A percentile compares a stretch with the other conserved stretches of the same genome.
Evolutionary conservation across 768 basidiomycete genomes (phyloP).

Genomic region (Xerocomus spinulosus): DNA sequence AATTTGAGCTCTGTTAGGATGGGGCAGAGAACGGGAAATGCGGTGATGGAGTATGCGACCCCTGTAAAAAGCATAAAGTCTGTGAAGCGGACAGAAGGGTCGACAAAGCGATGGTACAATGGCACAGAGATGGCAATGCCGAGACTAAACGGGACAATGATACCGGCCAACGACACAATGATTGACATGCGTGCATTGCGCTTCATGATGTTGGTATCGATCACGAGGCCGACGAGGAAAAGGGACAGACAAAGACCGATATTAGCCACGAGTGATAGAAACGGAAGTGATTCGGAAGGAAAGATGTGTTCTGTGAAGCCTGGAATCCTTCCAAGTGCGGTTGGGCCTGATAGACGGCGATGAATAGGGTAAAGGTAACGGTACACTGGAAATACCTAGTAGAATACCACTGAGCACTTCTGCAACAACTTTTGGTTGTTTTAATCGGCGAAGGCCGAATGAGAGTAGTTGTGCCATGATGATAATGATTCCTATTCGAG

Average conservation of each 20-base stretch:
- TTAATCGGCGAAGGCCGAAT: constrained; percentile 59
- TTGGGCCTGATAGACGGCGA: constrained; percentile 32
- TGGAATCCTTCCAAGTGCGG: constrained; percentile 75
- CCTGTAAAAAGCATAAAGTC: constrained; percentile 94
- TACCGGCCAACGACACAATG: constrained; percentile 74
- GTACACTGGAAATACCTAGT: constrained; percentile 49
- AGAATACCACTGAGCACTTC: constrained; percentile 87
- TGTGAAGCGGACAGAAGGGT: constrained; percentile 62
- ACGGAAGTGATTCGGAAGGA: constrained; percentile 62
- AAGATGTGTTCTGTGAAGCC: constrained; percentile 86
- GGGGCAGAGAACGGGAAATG: constrained; percentile 80
- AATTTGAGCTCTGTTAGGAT: constrained; percentile 89
- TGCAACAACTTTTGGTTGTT: constrained; percentile 82
- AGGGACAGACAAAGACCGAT: constrained; percentile 85
- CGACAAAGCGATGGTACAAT: constrained; percentile 48
- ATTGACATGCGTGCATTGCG: constrained; percentile 65
- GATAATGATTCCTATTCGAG: constrained; percentile 67
- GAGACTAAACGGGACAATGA: constrained; percentile 81
- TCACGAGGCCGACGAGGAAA: constrained; percentile 92
- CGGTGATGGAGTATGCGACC: constrained; percentile 84
- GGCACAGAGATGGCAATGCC: constrained; percentile 71
- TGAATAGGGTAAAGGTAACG: not conserved
- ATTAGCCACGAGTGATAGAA: constrained; percentile 81
- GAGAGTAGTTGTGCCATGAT: constrained; percentile 69
- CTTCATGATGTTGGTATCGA: constrained; percentile 72